These are phyloP conservation scores for Exophiala oligosperma DNA, from an alignment of 2,329 filamentous ascomycete species.

Conservation along the genomic window DNA sequence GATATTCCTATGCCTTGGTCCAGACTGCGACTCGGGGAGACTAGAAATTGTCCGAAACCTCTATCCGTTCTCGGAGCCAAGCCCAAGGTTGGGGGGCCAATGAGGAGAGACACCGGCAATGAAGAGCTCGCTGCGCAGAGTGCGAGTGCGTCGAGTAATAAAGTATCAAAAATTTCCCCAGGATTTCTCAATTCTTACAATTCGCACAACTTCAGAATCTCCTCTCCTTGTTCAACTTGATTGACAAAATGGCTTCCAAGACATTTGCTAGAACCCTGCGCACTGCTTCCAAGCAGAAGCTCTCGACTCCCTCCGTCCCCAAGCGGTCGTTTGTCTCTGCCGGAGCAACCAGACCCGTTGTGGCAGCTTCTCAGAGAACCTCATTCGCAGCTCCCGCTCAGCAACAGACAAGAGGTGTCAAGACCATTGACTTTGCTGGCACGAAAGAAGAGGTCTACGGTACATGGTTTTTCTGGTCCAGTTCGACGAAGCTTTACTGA, in stretches of 20 bases:
- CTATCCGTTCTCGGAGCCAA: slow-evolving; percentile 6
- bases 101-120: neutral
- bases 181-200: slow-evolving; percentile 8
- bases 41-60: slow-evolving; percentile 4
- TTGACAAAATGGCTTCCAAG: slow-evolving; percentile 48
- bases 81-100: neutral
- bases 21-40: slow-evolving; percentile 10
- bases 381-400: slow-evolving; percentile 48
- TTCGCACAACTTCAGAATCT: neutral
- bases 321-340: slow-evolving; percentile 61
- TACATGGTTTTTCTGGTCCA: slow-evolving; percentile 45
- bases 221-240: slow-evolving; percentile 3
- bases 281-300: slow-evolving; percentile 55
- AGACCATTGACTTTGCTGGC: slow-evolving; percentile 99
- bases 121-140: neutral
- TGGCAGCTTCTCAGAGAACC: slow-evolving; percentile 48
- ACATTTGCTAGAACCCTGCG: slow-evolving; percentile 58
- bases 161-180: slow-evolving; percentile 20
- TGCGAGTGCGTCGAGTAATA: neutral
- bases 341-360: slow-evolving; percentile 52
- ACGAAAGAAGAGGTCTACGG: slow-evolving; percentile 92
- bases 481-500: slow-evolving; percentile 1
- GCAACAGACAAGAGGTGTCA: slow-evolving; percentile 81
- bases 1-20: neutral
- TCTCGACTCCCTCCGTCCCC: slow-evolving; percentile 51